Percentiles rank a stretch among this genome's conserved stretches.
These are phyloP conservation scores for Somion occarium DNA, from an alignment of 1,284 basidiomycete species.

Conservation along the genomic window DNA sequence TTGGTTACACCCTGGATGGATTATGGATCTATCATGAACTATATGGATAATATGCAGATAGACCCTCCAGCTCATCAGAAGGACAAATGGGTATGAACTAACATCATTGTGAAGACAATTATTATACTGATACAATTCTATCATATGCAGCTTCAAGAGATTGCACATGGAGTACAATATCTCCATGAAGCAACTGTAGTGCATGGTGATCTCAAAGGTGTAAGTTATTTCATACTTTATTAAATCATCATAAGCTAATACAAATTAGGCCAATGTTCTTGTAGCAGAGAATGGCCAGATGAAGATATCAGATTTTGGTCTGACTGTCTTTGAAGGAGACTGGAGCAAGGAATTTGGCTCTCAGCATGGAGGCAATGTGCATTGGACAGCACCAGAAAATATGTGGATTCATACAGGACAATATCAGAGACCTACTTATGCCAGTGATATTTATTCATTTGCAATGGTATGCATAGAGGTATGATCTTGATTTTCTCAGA, in stretches of 20 bases:
- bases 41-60: too few species aligned
- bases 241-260: background rate
- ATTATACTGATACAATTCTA: too few species aligned
- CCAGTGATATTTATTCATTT: slow-evolving; percentile 7
- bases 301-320: slow-evolving; percentile 5
- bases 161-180: background rate
- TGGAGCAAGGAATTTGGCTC: background rate
- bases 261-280: background rate
- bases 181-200: slow-evolving; percentile 2
- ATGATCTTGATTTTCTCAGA: background rate
- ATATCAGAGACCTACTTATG: background rate
- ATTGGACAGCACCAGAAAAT: slow-evolving; percentile 4
- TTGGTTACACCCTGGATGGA: slow-evolving; percentile 6
- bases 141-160: slow-evolving; percentile 2
- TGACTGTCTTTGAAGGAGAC: slow-evolving; percentile 1
- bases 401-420: background rate
- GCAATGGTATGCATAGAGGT: slow-evolving; percentile 3
- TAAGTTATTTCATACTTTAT: background rate
- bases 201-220: slow-evolving; percentile 7
- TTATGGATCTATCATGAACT: slow-evolving; percentile 5
- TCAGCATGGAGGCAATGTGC: background rate
- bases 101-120: too few species aligned
- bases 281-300: too few species aligned
- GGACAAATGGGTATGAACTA: too few species aligned
- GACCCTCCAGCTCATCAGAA: too few species aligned